phyloP scores from a whole-genome alignment of 2,329 filamentous ascomycete genomes.

The Pestalotiopsis sp. region DNA sequence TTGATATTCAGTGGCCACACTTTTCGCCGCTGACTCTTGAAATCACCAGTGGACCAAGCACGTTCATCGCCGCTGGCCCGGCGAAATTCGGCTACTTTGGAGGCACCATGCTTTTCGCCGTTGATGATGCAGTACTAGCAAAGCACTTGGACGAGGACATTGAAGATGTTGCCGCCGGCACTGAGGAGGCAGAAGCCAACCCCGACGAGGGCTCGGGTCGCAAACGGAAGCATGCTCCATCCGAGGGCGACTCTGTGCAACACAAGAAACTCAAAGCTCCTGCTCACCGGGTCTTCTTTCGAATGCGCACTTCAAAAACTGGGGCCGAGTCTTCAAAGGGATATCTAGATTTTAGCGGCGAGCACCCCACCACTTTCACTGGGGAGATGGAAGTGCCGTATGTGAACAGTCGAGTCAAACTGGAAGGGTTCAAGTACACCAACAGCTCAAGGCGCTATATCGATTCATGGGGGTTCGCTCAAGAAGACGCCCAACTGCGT shows the following conservation, averaged over 20 bases:
- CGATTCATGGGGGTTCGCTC: no score
- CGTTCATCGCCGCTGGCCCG: not conserved
- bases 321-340: not conserved
- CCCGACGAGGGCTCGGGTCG: not conserved
- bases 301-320: not conserved
- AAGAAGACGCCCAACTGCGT: no score
- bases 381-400: not conserved
- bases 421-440: not conserved
- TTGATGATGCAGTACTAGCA: not conserved
- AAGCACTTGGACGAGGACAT: not conserved
- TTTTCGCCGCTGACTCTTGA: not conserved
- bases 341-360: not conserved
- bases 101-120: not conserved
- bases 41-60: not conserved
- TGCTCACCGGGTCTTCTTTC: not conserved
- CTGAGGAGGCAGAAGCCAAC: not conserved
- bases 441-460: no score
- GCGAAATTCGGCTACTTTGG: not conserved
- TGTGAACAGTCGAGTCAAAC: not conserved
- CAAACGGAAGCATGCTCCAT: not conserved
- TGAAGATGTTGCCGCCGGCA: not conserved
- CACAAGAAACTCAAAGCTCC: not conserved
- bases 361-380: not conserved
- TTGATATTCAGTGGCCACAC: not conserved
- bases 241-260: not conserved